Percentiles rank a stretch among this genome's conserved stretches.
phyloP scores from a whole-genome alignment of 1,284 basidiomycete species.

The Tilletia walkeri region DNA sequence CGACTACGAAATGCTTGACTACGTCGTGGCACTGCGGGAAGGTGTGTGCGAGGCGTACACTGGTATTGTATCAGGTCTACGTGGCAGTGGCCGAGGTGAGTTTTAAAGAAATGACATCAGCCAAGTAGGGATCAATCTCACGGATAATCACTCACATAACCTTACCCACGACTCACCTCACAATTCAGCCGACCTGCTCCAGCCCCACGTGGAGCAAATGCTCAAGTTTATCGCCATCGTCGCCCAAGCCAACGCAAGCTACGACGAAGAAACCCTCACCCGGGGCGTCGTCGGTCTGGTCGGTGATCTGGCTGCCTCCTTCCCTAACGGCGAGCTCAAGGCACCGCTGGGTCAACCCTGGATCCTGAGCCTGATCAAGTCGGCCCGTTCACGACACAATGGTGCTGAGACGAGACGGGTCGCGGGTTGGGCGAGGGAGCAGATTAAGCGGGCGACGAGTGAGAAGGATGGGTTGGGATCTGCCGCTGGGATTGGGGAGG shows the following conservation, averaged over 20 bases:
- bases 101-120: too few relatives aligned
- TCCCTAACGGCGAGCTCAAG: constrained; percentile 62
- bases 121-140: constrained; percentile 50
- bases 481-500: not conserved
- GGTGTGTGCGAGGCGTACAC: constrained; percentile 96
- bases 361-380: constrained; percentile 74
- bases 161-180: too few relatives aligned
- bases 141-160: not conserved
- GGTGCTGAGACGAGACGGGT: constrained; percentile 60
- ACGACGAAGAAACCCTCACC: constrained; percentile 70
- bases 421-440: constrained; percentile 63
- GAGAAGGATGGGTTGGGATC: not conserved
- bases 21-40: constrained; percentile 84
- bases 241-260: constrained; percentile 67
- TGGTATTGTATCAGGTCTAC: constrained; percentile 86
- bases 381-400: constrained; percentile 60
- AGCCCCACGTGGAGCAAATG: constrained; percentile 74
- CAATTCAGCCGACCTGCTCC: constrained; percentile 62
- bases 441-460: constrained; percentile 43
- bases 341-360: constrained; percentile 74
- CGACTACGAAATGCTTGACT: constrained; percentile 87
- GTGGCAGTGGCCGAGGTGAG: constrained; percentile 68
- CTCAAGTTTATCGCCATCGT: constrained; percentile 79
- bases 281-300: constrained; percentile 78
- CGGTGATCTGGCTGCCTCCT: constrained; percentile 83